phyloP scores from a whole-genome alignment of 257 asterid species.

The Solanum pennellii region DNA sequence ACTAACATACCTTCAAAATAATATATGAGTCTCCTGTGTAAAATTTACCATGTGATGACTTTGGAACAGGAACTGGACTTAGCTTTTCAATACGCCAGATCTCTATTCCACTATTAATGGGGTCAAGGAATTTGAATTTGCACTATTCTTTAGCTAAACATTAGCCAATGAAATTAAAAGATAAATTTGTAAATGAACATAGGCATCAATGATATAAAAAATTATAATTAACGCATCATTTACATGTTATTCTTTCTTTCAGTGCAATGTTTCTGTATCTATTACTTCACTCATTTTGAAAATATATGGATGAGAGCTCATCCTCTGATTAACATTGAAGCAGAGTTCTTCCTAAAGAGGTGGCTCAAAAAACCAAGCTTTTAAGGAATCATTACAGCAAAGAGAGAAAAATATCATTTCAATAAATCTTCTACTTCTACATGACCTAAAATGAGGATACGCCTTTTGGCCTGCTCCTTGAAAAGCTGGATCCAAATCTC shows the following conservation, averaged over 20 bases:
- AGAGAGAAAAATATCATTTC: neutral
- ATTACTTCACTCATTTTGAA: neutral
- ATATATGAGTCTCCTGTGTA: slow-evolving; percentile 82
- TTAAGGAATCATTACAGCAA: neutral
- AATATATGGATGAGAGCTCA: neutral
- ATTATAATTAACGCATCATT: neutral
- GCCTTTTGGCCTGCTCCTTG: slow-evolving; percentile 96
- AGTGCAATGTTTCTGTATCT: neutral
- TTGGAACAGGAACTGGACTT: slow-evolving; percentile 54
- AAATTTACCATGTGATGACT: slow-evolving; percentile 71
- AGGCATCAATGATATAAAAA: neutral
- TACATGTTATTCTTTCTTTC: neutral
- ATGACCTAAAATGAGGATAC: slow-evolving; percentile 52
- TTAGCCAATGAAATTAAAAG: neutral
- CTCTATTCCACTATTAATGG: slow-evolving; percentile 60
- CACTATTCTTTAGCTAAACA: slow-evolving; percentile 1
- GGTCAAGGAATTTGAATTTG: slow-evolving; percentile 42
- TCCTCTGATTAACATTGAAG: neutral
- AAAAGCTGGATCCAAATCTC: slow-evolving; percentile 85
- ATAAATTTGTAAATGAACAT: neutral
- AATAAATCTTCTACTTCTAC: neutral
- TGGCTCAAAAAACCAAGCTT: neutral
- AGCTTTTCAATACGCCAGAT: slow-evolving; percentile 90
- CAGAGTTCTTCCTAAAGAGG: neutral
- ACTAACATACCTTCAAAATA: slow-evolving; percentile 56